Conservation (phyloP, 1,284 basidiomycete genomes). For the Takashimella koratensis region DNA sequence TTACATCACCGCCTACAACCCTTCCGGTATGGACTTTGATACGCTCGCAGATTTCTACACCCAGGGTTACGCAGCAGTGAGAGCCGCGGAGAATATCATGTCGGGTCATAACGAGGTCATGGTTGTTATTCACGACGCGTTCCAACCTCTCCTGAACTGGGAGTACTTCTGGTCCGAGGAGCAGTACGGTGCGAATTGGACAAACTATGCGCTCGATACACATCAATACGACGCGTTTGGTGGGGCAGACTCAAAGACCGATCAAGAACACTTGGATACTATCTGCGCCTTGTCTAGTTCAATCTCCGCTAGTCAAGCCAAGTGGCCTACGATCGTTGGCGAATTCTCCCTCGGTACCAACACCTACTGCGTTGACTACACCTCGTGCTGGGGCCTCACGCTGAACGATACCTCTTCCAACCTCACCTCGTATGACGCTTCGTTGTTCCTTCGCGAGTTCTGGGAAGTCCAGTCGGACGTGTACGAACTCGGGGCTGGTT, state of each 20-base stretch:
- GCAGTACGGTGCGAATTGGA: constrained; percentile 27
- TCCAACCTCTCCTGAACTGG: constrained; percentile 35
- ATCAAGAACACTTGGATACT: constrained; percentile 33
- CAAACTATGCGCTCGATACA: constrained; percentile 39
- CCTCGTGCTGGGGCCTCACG: constrained; percentile 23
- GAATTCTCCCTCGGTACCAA: constrained; percentile 30
- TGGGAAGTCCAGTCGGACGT: constrained; percentile 38
- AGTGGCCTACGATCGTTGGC: constrained; percentile 31
- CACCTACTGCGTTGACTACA: constrained; percentile 36
- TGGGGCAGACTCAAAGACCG: constrained; percentile 14
- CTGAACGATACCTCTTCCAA: constrained; percentile 24
- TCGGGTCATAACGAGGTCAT: constrained; percentile 29
- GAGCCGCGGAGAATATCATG: constrained; percentile 27
- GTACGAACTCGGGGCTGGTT: constrained; percentile 37
- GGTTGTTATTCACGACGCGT: constrained; percentile 45
- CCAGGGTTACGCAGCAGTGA: constrained; percentile 33
- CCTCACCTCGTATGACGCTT: constrained; percentile 21
- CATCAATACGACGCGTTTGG: constrained; percentile 39
- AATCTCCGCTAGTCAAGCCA: constrained; percentile 22
- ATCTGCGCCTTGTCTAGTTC: constrained; percentile 23
- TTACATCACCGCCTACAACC: constrained; percentile 26
- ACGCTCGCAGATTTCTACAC: constrained; percentile 32
- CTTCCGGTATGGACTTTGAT: constrained; percentile 26
- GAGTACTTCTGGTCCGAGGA: constrained; percentile 29
- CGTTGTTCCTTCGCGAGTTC: constrained; percentile 30